Percentiles rank a stretch among this genome's conserved stretches.
phyloP scores from a whole-genome alignment of 164 flowering plant species.

The Nymphaea thermarum region DNA sequence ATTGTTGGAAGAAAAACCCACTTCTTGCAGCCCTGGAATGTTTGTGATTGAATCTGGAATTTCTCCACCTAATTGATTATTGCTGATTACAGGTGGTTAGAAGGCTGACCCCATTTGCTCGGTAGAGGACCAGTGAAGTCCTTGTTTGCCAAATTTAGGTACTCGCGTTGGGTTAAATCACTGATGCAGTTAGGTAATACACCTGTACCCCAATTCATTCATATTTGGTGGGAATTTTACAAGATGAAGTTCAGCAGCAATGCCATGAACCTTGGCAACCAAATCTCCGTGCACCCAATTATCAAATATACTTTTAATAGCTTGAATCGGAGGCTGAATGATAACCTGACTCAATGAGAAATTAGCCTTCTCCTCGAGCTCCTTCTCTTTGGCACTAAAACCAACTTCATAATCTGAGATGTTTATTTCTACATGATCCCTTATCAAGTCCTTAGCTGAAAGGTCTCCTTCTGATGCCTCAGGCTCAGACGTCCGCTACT shows the following conservation, averaged over 20 bases:
- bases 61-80: constrained; percentile 30
- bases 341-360: constrained; percentile 32
- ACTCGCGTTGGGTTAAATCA: constrained; percentile 39
- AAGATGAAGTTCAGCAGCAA: no score
- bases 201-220: no score
- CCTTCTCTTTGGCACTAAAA: constrained; percentile 5
- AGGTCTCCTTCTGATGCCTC: constrained; percentile 36
- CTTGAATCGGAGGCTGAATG: constrained; percentile 16
- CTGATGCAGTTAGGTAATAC: constrained; percentile 61
- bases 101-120: constrained; percentile 50
- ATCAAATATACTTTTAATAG: constrained; percentile 31
- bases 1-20: constrained; percentile 67
- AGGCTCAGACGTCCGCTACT: constrained; percentile 25
- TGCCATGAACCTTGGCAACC: no score
- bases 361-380: constrained; percentile 3
- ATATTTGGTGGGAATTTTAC: no score
- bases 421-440: constrained; percentile 20
- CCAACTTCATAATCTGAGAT: constrained; percentile 18
- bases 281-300: constrained; percentile 61
- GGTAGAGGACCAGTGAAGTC: constrained; percentile 69
- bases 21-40: constrained; percentile 22
- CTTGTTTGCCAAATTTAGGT: constrained; percentile 68
- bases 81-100: constrained; percentile 39
- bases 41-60: constrained; percentile 33
- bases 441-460: constrained; percentile 15